Conservation (phyloP, 176 grass and related monocot species). For the Chrysopogon serrulatus region DNA sequence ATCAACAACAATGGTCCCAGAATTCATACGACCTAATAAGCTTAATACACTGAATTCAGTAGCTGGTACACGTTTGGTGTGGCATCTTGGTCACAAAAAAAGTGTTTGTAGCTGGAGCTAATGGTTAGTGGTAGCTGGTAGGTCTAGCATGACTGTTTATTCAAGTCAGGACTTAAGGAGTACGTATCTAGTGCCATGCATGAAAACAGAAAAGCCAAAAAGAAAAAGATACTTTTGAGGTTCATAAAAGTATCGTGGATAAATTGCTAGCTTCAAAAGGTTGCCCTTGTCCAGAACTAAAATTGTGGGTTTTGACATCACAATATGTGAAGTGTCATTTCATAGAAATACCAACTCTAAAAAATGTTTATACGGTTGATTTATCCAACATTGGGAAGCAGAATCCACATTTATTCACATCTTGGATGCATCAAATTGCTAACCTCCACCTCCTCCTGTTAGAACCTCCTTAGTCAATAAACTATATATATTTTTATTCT, state of each 20-base stretch:
- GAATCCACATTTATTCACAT: not conserved
- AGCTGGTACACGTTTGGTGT: conserved; percentile 5
- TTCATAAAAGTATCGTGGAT: not conserved
- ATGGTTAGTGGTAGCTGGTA: not conserved
- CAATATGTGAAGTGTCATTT: not conserved
- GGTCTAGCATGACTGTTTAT: not conserved
- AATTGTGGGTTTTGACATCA: not conserved
- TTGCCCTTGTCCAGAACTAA: not conserved
- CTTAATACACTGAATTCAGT: not conserved
- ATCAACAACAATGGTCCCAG: not conserved
- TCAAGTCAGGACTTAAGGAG: not conserved
- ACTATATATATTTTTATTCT: not conserved
- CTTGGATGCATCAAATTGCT: not conserved
- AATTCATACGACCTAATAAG: conserved; percentile 8
- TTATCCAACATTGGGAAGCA: not conserved
- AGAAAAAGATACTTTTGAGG: not conserved
- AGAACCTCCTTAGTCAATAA: conserved; percentile 1
- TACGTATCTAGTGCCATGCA: not conserved
- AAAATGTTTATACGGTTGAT: not conserved
- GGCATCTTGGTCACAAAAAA: not conserved
- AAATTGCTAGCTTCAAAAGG: not conserved
- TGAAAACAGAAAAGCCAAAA: not conserved
- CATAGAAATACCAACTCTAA: not conserved
- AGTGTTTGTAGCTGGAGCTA: not conserved
- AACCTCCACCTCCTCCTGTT: not conserved